A percentile compares a stretch with the other conserved stretches of the same genome.
These are phyloP conservation scores for Phytophthora macrochlamydospora DNA, from an alignment of 352 stramenopile species.

Conservation along the genomic window DNA sequence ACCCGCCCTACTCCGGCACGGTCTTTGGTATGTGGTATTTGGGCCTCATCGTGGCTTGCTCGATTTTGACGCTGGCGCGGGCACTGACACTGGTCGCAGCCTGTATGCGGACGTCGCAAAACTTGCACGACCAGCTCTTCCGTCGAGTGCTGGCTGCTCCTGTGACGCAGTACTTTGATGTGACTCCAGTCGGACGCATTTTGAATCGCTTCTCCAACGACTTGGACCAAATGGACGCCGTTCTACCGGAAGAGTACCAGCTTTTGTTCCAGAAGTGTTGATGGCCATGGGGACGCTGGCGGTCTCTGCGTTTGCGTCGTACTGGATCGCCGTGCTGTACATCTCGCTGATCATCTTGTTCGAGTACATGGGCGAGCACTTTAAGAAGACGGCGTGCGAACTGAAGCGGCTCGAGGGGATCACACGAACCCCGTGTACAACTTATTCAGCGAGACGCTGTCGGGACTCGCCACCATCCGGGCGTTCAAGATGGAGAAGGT, in stretches of 20 bases:
- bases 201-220: conserved; percentile 60
- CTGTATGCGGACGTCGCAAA: conserved; percentile 35
- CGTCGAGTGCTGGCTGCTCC: conserved; percentile 44
- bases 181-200: conserved; percentile 55
- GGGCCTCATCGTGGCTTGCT: conserved; percentile 34
- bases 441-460: background rate
- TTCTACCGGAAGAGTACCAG: conserved; percentile 47
- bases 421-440: background rate
- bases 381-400: background rate
- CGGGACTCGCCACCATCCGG: background rate
- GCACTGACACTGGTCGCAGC: conserved; percentile 33
- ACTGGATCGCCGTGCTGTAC: background rate
- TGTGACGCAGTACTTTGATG: conserved; percentile 56
- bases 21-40: conserved; percentile 45
- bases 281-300: conserved; percentile 42
- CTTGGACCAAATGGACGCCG: conserved; percentile 50
- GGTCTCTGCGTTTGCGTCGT: conserved; percentile 12
- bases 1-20: too few relatives aligned
- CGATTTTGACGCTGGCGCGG: conserved; percentile 22
- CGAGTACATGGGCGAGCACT: background rate
- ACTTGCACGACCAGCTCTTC: conserved; percentile 42
- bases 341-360: background rate
- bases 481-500: background rate
- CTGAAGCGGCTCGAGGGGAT: background rate
- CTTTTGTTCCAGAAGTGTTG: conserved; percentile 30